Conservation (phyloP, 2,329 filamentous ascomycete genomes). For the Aureobasidium uvarum region DNA sequence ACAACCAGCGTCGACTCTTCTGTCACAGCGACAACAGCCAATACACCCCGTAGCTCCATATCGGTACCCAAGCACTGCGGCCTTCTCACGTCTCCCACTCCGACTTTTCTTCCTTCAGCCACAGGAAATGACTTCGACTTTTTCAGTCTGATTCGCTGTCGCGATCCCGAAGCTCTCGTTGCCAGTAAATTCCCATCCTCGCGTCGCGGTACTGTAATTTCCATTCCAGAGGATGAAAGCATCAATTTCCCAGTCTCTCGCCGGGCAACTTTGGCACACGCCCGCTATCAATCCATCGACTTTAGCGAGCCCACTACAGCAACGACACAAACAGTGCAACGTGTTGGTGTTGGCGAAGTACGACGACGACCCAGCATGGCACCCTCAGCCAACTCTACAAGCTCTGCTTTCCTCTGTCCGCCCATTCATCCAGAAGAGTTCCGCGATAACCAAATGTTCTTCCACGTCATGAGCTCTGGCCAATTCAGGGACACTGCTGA, state of each 20-base stretch:
- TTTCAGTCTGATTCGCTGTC: conserved; percentile 6
- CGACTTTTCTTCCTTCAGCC: conserved; percentile 2
- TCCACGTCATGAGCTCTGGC: conserved; percentile 21
- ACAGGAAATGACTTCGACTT: conserved; percentile 10
- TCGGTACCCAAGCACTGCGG: conserved; percentile 7
- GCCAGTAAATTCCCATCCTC: background rate
- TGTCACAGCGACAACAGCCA: background rate
- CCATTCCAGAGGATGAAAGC: conserved; percentile 1
- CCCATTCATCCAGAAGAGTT: background rate
- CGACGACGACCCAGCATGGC: conserved; percentile 18
- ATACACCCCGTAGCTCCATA: background rate
- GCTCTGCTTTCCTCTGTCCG: conserved; percentile 16
- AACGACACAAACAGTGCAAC: background rate
- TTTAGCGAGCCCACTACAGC: background rate
- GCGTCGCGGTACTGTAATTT: conserved; percentile 7
- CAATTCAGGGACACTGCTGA: conserved; percentile 15
- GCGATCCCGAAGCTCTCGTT: background rate
- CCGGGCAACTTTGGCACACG: conserved; percentile 3
- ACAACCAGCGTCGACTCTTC: background rate
- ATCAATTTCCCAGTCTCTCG: background rate
- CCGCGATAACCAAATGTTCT: conserved; percentile 10
- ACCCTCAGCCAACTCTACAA: conserved; percentile 5
- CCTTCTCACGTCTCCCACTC: conserved; percentile 5
- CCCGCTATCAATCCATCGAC: background rate
- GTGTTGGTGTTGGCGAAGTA: background rate